Conservation (phyloP, 1,139 yeast species). For the Taphrina flavorubra region DNA sequence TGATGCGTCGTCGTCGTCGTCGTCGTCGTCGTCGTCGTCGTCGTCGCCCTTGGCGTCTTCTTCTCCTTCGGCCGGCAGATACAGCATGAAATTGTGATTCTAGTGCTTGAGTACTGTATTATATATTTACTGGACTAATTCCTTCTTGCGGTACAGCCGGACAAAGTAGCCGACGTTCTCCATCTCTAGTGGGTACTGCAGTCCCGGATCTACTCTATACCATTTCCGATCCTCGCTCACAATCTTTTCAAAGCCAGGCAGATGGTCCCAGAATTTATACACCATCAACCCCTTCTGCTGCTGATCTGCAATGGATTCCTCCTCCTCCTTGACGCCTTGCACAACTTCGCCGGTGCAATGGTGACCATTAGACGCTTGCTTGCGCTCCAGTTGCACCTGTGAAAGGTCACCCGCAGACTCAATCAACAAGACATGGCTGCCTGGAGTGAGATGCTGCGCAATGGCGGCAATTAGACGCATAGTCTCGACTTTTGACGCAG, state of each 20-base stretch:
- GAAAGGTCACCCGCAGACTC: constrained; percentile 40
- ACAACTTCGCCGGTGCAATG: neutral
- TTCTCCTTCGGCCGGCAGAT: too few species aligned
- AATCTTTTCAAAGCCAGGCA: constrained; percentile 25
- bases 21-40: too few species aligned
- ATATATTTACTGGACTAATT: neutral
- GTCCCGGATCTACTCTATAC: constrained; percentile 17
- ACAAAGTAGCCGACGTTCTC: constrained; percentile 41
- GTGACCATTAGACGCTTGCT: neutral
- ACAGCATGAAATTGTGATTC: neutral
- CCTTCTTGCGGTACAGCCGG: constrained; percentile 29
- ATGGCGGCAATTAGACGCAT: constrained; percentile 30
- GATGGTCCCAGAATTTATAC: constrained; percentile 36
- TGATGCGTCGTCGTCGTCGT: neutral
- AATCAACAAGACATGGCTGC: constrained; percentile 36
- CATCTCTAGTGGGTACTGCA: constrained; percentile 34
- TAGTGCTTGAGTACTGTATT: neutral
- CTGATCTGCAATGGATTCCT: neutral
- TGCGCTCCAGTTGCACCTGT: constrained; percentile 22
- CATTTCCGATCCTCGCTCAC: constrained; percentile 32
- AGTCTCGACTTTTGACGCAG: constrained; percentile 28
- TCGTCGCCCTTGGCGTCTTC: too few species aligned
- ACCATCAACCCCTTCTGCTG: constrained; percentile 30
- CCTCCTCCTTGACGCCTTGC: neutral
- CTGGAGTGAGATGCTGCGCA: constrained; percentile 14